These are phyloP conservation scores for Cryptococcus maquisensis DNA, from an alignment of 1,284 basidiomycete genomes.

Conservation along the genomic window DNA sequence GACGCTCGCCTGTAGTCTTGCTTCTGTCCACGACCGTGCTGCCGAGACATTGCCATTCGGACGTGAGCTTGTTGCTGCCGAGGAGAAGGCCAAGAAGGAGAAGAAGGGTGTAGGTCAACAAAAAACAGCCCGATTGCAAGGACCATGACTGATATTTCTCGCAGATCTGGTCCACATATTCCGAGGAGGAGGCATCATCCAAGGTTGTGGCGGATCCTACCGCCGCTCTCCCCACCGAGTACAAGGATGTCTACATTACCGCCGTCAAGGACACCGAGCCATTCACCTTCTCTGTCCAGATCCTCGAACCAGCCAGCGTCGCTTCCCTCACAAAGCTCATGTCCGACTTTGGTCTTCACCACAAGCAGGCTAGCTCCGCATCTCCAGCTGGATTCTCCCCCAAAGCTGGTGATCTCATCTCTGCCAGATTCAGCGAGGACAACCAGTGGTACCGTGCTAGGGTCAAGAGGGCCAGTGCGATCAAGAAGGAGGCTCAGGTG, in stretches of 20 bases:
- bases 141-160: conserved; percentile 1
- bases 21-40: conserved; percentile 80
- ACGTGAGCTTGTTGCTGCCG: conserved; percentile 74
- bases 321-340: conserved; percentile 87
- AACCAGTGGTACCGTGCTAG: conserved; percentile 91
- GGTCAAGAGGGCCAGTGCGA: conserved; percentile 70
- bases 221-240: conserved; percentile 68
- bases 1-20: conserved; percentile 52
- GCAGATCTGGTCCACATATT: conserved; percentile 79
- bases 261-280: conserved; percentile 72
- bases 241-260: conserved; percentile 86
- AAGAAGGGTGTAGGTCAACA: conserved; percentile 71
- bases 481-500: conserved; percentile 62
- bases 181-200: conserved; percentile 59
- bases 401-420: conserved; percentile 79
- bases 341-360: conserved; percentile 83
- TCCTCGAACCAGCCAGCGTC: conserved; percentile 77
- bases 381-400: conserved; percentile 66
- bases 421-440: conserved; percentile 62
- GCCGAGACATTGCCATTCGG: conserved; percentile 76
- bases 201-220: conserved; percentile 48
- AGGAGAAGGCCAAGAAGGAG: conserved; percentile 73
- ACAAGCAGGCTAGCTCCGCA: conserved; percentile 59
- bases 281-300: conserved; percentile 88
- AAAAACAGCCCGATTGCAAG: background rate